A percentile compares a stretch with the other conserved stretches of the same genome.
Conservation (phyloP, 116 monocot species). For the Papilionanthe hybrid region DNA sequence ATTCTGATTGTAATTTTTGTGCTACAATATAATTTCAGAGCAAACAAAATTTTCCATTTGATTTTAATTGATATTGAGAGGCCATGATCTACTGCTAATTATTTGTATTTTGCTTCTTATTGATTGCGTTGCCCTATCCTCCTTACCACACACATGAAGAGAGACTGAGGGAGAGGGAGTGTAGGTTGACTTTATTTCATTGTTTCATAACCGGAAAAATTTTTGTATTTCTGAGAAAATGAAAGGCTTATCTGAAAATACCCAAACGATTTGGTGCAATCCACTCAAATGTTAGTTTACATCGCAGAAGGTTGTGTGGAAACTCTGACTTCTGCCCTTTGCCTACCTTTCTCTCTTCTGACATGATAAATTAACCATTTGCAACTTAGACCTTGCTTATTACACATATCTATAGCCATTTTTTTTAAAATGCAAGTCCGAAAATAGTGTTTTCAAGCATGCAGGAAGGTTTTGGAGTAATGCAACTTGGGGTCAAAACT, state of each 20-base stretch:
- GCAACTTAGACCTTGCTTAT: neutral
- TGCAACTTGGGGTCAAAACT: conserved; percentile 20
- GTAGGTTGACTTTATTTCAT: neutral
- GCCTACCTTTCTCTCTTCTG: neutral
- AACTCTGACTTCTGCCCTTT: neutral
- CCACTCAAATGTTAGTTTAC: neutral
- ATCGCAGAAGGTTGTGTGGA: neutral
- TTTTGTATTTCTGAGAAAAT: neutral
- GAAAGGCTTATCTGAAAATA: neutral
- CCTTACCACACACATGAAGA: too few relatives aligned
- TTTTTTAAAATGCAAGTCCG: neutral
- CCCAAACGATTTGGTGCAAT: neutral
- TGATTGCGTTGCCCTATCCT: too few relatives aligned
- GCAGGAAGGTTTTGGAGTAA: conserved; percentile 26
- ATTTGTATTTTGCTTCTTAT: too few relatives aligned
- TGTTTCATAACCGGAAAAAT: neutral
- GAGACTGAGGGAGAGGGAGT: too few relatives aligned
- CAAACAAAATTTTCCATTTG: too few relatives aligned
- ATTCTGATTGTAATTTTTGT: too few relatives aligned
- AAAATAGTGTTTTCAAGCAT: conserved; percentile 17
- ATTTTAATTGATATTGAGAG: too few relatives aligned
- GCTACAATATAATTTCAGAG: too few relatives aligned
- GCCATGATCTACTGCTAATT: too few relatives aligned
- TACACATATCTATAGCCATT: neutral
- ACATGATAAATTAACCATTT: neutral